Conservation (phyloP, 257 asterid genomes). For the Cinchona pubescens region DNA sequence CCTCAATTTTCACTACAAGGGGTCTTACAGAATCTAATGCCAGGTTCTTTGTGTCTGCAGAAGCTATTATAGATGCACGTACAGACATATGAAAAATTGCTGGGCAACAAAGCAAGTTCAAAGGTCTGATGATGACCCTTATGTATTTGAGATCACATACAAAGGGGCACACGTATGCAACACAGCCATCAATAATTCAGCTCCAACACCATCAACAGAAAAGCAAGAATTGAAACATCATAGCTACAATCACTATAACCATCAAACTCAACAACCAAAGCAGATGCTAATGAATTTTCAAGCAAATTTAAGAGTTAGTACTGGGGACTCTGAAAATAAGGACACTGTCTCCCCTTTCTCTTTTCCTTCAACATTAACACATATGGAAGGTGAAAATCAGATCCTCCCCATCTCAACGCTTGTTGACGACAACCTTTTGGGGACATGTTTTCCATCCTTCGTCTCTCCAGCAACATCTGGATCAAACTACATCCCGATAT, state of each 20-base stretch:
- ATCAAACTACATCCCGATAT: constrained; percentile 36
- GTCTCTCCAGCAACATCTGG: constrained; percentile 43
- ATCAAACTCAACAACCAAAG: constrained; percentile 34
- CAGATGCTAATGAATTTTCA: constrained; percentile 42
- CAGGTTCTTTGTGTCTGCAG: constrained; percentile 38
- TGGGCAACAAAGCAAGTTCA: constrained; percentile 97
- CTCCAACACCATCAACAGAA: constrained; percentile 40
- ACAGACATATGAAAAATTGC: constrained; percentile 52
- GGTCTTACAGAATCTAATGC: constrained; percentile 9
- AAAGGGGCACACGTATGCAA: constrained; percentile 69
- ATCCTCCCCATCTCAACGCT: constrained; percentile 34
- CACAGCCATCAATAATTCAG: constrained; percentile 27
- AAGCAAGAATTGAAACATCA: constrained; percentile 40
- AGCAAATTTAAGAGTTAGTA: constrained; percentile 57
- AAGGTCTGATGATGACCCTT: constrained; percentile 80
- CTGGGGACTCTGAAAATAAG: constrained; percentile 36
- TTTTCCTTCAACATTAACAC: constrained; percentile 46
- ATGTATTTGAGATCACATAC: constrained; percentile 69
- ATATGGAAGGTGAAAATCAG: constrained; percentile 36
- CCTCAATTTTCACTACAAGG: background rate
- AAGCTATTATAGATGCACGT: constrained; percentile 91
- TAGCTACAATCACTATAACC: constrained; percentile 11
- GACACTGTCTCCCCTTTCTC: constrained; percentile 44
- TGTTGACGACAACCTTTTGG: constrained; percentile 42
- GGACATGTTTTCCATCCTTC: constrained; percentile 45